phyloP scores from a whole-genome alignment of 2,329 filamentous ascomycete species.

The Pseudocercospora pini-densiflorae region DNA sequence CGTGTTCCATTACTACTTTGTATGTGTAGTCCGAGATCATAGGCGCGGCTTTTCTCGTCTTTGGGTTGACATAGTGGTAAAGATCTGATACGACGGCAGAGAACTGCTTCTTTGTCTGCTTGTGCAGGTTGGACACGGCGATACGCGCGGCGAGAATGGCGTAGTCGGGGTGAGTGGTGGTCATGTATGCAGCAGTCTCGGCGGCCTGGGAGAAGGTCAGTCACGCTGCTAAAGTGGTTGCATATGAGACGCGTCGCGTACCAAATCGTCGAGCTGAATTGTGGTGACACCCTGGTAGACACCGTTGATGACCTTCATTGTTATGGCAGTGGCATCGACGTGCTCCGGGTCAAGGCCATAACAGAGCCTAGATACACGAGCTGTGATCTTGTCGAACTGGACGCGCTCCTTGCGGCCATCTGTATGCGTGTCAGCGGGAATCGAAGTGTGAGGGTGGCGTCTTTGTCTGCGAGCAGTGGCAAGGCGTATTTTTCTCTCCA shows the following conservation, averaged over 20 bases:
- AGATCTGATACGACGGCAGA: slow-evolving; percentile 93
- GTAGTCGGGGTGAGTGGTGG: slow-evolving; percentile 98
- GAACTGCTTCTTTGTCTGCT: slow-evolving; percentile 99
- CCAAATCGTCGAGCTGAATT: slow-evolving; percentile 93
- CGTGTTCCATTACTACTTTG: slow-evolving; percentile 92
- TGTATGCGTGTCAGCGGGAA: slow-evolving; percentile 47
- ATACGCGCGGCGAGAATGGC: slow-evolving; percentile 98
- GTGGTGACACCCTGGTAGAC: slow-evolving; percentile 99
- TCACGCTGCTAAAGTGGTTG: slow-evolving; percentile 8
- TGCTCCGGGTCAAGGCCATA: slow-evolving; percentile 96
- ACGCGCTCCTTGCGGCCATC: slow-evolving; percentile 99
- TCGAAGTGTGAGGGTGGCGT: slow-evolving; percentile 8
- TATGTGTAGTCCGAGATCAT: slow-evolving; percentile 96
- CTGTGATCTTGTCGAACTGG: slow-evolving; percentile 99
- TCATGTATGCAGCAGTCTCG: slow-evolving; percentile 99
- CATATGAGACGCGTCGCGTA: slow-evolving; percentile 55
- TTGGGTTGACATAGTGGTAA: slow-evolving; percentile 95
- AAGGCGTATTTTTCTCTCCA: not conserved
- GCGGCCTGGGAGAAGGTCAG: slow-evolving; percentile 69
- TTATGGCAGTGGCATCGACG: slow-evolving; percentile 97
- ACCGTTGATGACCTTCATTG: slow-evolving; percentile 98
- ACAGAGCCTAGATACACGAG: slow-evolving; percentile 94
- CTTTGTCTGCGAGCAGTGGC: slow-evolving; percentile 23
- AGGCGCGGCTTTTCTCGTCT: slow-evolving; percentile 79
- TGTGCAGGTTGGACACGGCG: slow-evolving; percentile 98